These are phyloP conservation scores for Hysterium pulicare DNA, from an alignment of 2,329 filamentous ascomycete species.

Conservation along the genomic window DNA sequence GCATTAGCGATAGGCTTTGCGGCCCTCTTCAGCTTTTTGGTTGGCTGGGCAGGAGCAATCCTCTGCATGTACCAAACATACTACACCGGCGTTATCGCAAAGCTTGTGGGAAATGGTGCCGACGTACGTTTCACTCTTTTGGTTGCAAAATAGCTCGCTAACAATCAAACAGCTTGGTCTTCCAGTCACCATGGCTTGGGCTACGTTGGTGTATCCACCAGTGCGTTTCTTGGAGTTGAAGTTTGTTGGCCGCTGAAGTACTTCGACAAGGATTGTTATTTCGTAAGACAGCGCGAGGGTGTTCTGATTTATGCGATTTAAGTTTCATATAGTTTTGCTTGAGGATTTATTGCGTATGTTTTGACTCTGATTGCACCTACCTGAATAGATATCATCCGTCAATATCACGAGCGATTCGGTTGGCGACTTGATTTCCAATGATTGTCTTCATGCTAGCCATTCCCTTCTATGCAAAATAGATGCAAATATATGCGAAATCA, in stretches of 20 bases:
- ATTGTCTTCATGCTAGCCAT: too few species aligned
- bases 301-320: too few species aligned
- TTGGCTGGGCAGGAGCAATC: constrained; percentile 20
- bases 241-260: constrained; percentile 13
- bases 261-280: too few species aligned
- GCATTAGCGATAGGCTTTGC: constrained; percentile 18
- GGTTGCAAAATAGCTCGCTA: background rate
- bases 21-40: constrained; percentile 16
- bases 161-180: background rate
- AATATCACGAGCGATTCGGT: too few species aligned
- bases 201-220: constrained; percentile 45
- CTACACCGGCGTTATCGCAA: constrained; percentile 20
- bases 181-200: background rate
- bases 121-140: constrained; percentile 37
- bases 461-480: background rate
- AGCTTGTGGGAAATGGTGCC: constrained; percentile 40
- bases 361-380: too few species aligned
- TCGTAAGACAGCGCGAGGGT: too few species aligned
- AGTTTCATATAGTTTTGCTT: too few species aligned
- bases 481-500: background rate
- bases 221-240: constrained; percentile 49
- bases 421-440: too few species aligned
- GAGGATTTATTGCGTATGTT: too few species aligned
- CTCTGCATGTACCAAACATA: constrained; percentile 24
- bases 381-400: too few species aligned